phyloP scores from a whole-genome alignment of 495 filamentous ascomycete species.

The Xylaria telfairii region DNA sequence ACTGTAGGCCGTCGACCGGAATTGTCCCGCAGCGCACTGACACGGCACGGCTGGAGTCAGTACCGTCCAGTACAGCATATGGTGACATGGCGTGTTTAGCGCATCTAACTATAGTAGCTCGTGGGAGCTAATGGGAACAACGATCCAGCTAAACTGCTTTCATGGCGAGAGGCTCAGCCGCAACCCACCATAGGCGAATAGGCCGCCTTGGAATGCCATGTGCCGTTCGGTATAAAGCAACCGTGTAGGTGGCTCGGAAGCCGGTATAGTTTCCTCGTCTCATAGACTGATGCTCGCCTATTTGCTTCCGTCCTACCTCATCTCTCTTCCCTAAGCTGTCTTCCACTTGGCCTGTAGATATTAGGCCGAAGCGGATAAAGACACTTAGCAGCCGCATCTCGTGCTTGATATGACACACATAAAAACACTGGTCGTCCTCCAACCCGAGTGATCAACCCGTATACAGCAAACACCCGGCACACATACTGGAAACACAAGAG shows the following conservation, averaged over 20 bases:
- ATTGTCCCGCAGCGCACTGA: background rate
- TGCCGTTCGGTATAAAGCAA: background rate
- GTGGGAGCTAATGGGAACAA: background rate
- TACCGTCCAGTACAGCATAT: background rate
- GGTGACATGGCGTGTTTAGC: conserved; percentile 20
- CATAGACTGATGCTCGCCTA: background rate
- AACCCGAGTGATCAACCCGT: background rate
- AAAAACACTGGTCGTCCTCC: background rate
- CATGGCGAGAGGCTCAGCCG: conserved; percentile 13
- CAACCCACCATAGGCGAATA: conserved; percentile 3
- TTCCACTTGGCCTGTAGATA: conserved; percentile 15
- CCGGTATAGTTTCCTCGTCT: conserved; percentile 4
- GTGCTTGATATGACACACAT: background rate
- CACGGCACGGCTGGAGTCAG: background rate
- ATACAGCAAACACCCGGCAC: background rate
- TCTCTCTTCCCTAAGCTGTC: background rate
- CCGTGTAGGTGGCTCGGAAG: background rate
- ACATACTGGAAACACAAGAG: background rate
- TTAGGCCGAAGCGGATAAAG: conserved; percentile 20
- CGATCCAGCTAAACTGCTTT: conserved; percentile 9
- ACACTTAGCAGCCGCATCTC: conserved; percentile 17
- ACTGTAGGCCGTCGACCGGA: background rate
- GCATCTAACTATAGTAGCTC: background rate
- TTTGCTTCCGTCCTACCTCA: conserved; percentile 9
- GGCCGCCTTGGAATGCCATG: conserved; percentile 1